Conservation (phyloP, 129 eudicot species). For the Pulicaria dysenterica region DNA sequence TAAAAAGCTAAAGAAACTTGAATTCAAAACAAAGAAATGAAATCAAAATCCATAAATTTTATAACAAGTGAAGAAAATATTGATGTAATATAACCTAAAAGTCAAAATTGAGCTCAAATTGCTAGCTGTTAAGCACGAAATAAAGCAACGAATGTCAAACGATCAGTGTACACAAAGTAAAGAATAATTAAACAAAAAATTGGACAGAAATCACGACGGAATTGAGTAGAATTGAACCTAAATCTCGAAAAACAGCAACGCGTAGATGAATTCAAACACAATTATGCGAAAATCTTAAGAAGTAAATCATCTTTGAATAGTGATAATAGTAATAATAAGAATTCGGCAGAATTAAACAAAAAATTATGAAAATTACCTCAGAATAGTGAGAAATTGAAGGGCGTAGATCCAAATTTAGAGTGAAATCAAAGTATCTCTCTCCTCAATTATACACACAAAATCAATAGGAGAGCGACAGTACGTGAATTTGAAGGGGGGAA, state of each 20-base stretch:
- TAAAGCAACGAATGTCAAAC: conserved; percentile 34
- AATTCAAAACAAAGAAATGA: neutral
- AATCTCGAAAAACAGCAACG: conserved; percentile 4
- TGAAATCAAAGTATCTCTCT: conserved; percentile 34
- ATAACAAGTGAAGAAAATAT: neutral
- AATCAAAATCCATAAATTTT: neutral
- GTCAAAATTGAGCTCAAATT: conserved; percentile 30
- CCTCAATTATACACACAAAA: conserved; percentile 29
- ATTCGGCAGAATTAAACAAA: neutral
- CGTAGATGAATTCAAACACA: conserved; percentile 10
- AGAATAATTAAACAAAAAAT: conserved; percentile 3
- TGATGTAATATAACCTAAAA: conserved; percentile 15
- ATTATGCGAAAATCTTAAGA: neutral
- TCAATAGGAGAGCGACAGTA: conserved; percentile 34
- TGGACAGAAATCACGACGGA: conserved; percentile 8
- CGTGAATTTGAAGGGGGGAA: conserved; percentile 27
- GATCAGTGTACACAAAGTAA: conserved; percentile 20
- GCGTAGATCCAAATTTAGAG: conserved; percentile 29
- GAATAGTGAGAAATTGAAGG: neutral
- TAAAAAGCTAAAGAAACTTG: neutral
- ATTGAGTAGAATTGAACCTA: conserved; percentile 18
- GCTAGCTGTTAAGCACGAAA: conserved; percentile 34
- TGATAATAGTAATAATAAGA: too few relatives aligned
- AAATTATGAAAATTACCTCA: conserved; percentile 14
- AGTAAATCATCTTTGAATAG: conserved; percentile 10